These are phyloP conservation scores for Dictyostelium capitatum DNA, from an alignment of 78 protist species.

Conservation along the genomic window DNA sequence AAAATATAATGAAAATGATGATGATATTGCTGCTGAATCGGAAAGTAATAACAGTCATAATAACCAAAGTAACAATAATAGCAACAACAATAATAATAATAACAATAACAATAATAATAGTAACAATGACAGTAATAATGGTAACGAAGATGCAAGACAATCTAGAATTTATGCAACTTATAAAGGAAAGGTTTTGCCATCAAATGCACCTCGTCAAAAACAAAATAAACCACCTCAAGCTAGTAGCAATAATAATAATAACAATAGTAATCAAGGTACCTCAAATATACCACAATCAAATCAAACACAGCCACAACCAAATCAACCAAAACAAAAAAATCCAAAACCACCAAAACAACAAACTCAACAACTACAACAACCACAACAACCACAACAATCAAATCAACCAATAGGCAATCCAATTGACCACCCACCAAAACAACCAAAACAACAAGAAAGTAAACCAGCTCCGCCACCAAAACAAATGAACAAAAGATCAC, in stretches of 20 bases:
- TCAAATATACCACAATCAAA: neutral
- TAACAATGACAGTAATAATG: neutral
- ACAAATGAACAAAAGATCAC: too few relatives aligned
- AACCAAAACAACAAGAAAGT: too few relatives aligned
- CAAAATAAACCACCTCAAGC: too few relatives aligned
- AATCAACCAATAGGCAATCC: neutral
- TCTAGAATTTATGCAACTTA: neutral
- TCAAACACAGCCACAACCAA: neutral
- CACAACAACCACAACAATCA: neutral
- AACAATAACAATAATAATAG: neutral
- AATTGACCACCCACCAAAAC: too few relatives aligned
- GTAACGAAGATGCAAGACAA: neutral
- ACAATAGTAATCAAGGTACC: neutral
- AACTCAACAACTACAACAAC: neutral
- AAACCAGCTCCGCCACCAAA: too few relatives aligned
- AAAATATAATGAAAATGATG: neutral
- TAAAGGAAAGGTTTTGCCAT: neutral
- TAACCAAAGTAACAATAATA: neutral
- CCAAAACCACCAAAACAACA: neutral
- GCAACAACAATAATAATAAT: neutral
- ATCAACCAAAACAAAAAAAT: neutral
- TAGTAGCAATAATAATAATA: too few relatives aligned
- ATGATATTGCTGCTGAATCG: neutral
- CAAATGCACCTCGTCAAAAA: neutral
- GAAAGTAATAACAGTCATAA: too few relatives aligned